A percentile compares a stretch with the other conserved stretches of the same genome.
These are phyloP conservation scores for Zygosaccharomyces bailii DNA, from an alignment of 805 yeast species.

Conservation along the genomic window DNA sequence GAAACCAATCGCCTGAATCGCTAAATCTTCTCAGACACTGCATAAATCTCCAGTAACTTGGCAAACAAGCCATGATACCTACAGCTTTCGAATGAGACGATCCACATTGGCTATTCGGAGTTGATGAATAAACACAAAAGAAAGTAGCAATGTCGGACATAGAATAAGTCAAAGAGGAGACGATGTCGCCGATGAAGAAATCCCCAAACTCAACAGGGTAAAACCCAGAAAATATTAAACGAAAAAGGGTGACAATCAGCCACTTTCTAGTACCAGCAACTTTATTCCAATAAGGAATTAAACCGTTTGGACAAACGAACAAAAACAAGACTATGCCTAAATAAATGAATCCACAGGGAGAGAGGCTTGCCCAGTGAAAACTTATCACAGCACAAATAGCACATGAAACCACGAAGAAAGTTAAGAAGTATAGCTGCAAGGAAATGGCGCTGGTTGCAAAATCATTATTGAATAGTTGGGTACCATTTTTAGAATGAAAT, in stretches of 20 bases:
- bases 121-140: conserved; percentile 69
- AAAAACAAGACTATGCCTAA: conserved; percentile 18
- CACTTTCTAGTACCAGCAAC: conserved; percentile 65
- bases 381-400: conserved; percentile 72
- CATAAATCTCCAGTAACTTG: conserved; percentile 84
- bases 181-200: conserved; percentile 87
- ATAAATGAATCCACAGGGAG: conserved; percentile 78
- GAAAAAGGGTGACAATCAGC: conserved; percentile 66
- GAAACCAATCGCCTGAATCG: conserved; percentile 95
- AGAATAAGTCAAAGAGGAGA: conserved; percentile 85
- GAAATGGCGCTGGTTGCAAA: conserved; percentile 37
- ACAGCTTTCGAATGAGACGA: conserved; percentile 69
- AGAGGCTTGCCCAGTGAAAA: conserved; percentile 62
- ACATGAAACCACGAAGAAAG: conserved; percentile 53
- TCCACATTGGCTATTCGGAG: conserved; percentile 59
- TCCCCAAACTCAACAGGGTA: conserved; percentile 95
- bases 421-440: conserved; percentile 57
- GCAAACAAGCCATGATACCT: conserved; percentile 83
- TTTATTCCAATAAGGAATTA: conserved; percentile 34
- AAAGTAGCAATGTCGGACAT: conserved; percentile 81
- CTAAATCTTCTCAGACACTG: conserved; percentile 89
- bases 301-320: conserved; percentile 21
- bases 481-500: conserved; percentile 61
- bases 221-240: conserved; percentile 76
- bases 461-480: conserved; percentile 36